These are phyloP conservation scores for Nakazawaea peltata DNA, from an alignment of 805 yeast species.

Conservation along the genomic window DNA sequence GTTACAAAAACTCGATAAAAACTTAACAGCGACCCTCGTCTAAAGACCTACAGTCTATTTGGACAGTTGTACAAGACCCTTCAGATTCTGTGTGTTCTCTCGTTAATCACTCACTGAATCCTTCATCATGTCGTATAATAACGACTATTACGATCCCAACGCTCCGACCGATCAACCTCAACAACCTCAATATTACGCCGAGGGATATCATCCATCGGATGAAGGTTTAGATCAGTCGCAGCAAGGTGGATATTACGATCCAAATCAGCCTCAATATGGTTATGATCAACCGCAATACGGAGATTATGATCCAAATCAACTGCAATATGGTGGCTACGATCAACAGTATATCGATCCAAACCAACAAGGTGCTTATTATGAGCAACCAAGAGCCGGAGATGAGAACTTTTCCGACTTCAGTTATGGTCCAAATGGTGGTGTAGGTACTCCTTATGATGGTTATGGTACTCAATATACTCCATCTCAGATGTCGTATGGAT, in stretches of 20 bases:
- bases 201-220: constrained; percentile 19
- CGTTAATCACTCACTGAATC: too few species aligned
- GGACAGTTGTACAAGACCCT: too few species aligned
- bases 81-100: too few species aligned
- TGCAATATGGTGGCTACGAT: constrained; percentile 37
- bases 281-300: constrained; percentile 20
- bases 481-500: constrained; percentile 82
- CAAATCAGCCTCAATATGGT: constrained; percentile 18
- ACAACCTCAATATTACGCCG: constrained; percentile 25
- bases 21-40: too few species aligned
- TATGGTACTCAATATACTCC: constrained; percentile 68
- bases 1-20: too few species aligned
- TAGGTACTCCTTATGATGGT: constrained; percentile 60
- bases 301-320: constrained; percentile 14
- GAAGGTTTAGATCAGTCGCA: constrained; percentile 14
- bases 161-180: constrained; percentile 15
- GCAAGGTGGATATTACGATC: constrained; percentile 16
- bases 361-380: constrained; percentile 44
- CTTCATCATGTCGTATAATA: constrained; percentile 56
- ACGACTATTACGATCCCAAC: constrained; percentile 39
- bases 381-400: constrained; percentile 37
- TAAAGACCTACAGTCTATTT: too few species aligned
- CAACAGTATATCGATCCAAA: constrained; percentile 27
- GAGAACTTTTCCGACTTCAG: constrained; percentile 56
- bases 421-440: constrained; percentile 39